Percentiles rank a stretch among this genome's conserved stretches.
phyloP scores from a whole-genome alignment of 208 protist species.

The Porcisia hertigi region DNA sequence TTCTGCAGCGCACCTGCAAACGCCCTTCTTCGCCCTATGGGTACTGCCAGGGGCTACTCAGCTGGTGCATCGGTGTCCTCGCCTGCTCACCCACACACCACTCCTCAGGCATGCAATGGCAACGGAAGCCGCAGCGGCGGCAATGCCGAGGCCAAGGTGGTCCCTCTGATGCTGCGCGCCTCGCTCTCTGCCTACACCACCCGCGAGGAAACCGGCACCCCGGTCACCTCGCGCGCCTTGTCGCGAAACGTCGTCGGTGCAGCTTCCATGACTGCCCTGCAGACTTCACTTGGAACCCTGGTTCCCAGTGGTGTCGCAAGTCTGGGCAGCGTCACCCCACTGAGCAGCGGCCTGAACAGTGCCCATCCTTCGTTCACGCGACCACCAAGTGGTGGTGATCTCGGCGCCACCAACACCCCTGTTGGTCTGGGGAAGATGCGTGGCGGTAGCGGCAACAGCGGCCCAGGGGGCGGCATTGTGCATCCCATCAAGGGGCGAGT shows the following conservation, averaged over 20 bases:
- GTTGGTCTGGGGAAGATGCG: neutral
- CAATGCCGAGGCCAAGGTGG: neutral
- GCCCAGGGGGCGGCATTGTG: neutral
- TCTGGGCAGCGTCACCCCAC: conserved; percentile 16
- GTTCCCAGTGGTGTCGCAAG: conserved; percentile 23
- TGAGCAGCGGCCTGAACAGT: conserved; percentile 27
- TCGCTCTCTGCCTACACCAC: conserved; percentile 10
- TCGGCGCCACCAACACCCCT: neutral
- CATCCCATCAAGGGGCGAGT: conserved; percentile 18
- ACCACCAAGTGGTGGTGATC: conserved; percentile 5
- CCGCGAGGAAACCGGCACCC: neutral
- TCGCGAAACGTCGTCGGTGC: neutral
- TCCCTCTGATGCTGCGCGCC: conserved; percentile 18
- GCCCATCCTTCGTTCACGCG: conserved; percentile 23
- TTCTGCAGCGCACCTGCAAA: conserved; percentile 8
- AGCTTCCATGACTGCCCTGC: neutral
- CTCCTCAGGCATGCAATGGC: neutral
- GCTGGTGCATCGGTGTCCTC: neutral
- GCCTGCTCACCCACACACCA: neutral
- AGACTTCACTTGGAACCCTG: conserved; percentile 6
- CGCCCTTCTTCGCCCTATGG: neutral
- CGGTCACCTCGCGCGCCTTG: conserved; percentile 6
- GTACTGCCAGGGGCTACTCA: neutral
- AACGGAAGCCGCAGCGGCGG: neutral
- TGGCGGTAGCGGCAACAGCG: neutral